These are phyloP conservation scores for Chaetomium fimeti DNA, from an alignment of 495 filamentous ascomycete genomes.

Conservation along the genomic window DNA sequence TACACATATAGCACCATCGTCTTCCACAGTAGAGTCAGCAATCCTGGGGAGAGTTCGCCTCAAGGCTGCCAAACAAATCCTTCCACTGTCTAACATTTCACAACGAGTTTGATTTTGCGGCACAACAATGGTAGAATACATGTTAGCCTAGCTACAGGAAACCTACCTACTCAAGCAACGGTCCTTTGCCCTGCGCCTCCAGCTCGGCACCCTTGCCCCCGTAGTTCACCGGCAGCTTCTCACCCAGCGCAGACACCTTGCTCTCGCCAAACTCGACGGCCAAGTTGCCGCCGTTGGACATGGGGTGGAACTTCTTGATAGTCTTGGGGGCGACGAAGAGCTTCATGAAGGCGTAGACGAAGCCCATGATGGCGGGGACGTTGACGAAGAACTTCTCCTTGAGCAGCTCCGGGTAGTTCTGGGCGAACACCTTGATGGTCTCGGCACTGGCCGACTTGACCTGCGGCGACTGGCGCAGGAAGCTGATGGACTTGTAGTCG, in stretches of 20 bases:
- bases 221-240: conserved; percentile 66
- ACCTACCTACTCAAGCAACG: conserved; percentile 19
- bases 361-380: conserved; percentile 82
- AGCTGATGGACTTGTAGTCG: conserved; percentile 81
- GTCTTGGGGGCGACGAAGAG: conserved; percentile 74
- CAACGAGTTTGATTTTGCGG: no score
- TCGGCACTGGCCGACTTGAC: conserved; percentile 70
- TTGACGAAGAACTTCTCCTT: conserved; percentile 92
- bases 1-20: no score
- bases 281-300: conserved; percentile 71
- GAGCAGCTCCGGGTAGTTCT: conserved; percentile 82
- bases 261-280: conserved; percentile 57
- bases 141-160: no score
- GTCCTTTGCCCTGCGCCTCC: conserved; percentile 40
- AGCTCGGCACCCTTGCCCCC: conserved; percentile 64
- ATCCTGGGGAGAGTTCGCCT: no score
- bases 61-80: no score
- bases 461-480: conserved; percentile 69
- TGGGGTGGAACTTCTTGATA: conserved; percentile 78
- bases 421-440: conserved; percentile 72
- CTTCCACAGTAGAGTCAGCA: no score
- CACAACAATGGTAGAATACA: no score
- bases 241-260: conserved; percentile 50
- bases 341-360: conserved; percentile 79
- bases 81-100: no score